These are phyloP conservation scores for Mallotus japonicus DNA, from an alignment of 441 rosid species.

Conservation along the genomic window DNA sequence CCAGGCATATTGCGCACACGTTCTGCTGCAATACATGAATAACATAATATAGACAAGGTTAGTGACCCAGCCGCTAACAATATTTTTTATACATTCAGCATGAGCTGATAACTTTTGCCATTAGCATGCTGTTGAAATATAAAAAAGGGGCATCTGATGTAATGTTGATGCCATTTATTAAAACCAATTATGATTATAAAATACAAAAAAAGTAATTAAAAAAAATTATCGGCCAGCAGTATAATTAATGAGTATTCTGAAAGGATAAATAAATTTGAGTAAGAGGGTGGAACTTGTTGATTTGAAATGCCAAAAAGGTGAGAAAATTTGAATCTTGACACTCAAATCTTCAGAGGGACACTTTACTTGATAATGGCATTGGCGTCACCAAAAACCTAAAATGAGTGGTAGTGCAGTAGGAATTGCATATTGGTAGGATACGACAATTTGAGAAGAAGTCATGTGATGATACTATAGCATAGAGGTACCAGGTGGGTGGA, in stretches of 20 bases:
- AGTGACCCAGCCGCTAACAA: neutral
- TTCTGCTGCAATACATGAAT: constrained; percentile 37
- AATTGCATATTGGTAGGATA: too few relatives aligned
- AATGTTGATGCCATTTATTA: neutral
- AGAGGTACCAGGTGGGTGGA: neutral
- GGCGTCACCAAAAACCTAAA: neutral
- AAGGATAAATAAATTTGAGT: too few relatives aligned
- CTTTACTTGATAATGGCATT: too few relatives aligned
- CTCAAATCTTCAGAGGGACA: too few relatives aligned
- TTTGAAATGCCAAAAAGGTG: neutral
- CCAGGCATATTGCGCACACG: constrained; percentile 79
- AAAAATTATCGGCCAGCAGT: neutral
- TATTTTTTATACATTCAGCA: neutral
- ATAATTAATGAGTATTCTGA: too few relatives aligned
- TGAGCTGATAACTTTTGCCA: neutral
- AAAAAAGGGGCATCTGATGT: neutral
- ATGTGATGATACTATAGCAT: constrained; percentile 3
- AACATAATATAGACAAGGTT: neutral
- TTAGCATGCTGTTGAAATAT: neutral
- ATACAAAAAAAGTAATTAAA: neutral
- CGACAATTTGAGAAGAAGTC: neutral
- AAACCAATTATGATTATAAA: neutral
- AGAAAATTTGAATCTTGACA: neutral
- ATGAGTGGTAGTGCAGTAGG: neutral
- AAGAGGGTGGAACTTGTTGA: neutral